phyloP scores from a whole-genome alignment of 2,329 filamentous ascomycete species.

The Sporothrix pseudoabietina region DNA sequence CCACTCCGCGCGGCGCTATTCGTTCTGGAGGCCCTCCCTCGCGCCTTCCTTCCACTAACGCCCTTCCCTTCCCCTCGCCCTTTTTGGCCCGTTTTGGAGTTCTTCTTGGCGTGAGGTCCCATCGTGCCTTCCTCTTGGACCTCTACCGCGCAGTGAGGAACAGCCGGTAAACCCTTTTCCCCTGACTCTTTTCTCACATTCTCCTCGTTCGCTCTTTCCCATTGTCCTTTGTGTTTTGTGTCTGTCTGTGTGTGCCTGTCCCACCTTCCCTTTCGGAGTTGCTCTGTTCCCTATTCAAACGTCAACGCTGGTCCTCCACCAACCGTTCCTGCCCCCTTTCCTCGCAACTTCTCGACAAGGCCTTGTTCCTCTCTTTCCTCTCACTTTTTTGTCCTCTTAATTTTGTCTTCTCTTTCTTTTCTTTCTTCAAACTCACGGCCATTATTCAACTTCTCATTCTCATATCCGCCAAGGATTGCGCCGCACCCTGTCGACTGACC shows the following conservation, averaged over 20 bases:
- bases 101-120: background rate
- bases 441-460: background rate
- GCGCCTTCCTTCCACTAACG: constrained; percentile 14
- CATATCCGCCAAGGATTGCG: constrained; percentile 3
- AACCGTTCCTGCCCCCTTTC: constrained; percentile 4
- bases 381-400: background rate
- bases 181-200: background rate
- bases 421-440: background rate
- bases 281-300: constrained; percentile 7
- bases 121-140: constrained; percentile 19
- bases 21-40: constrained; percentile 18
- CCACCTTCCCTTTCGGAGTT: constrained; percentile 23
- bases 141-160: background rate
- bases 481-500: constrained; percentile 12
- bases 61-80: background rate
- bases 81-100: background rate
- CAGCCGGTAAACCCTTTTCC: constrained; percentile 10
- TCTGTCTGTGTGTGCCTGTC: constrained; percentile 12
- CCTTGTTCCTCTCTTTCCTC: background rate
- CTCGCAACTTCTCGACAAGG: constrained; percentile 11
- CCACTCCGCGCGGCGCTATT: constrained; percentile 28
- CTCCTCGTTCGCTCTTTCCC: constrained; percentile 10
- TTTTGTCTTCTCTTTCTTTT: background rate
- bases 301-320: constrained; percentile 10
- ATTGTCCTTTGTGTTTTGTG: background rate